phyloP scores from a whole-genome alignment of 345 rosid genomes.

The Sapria himalayana region DNA sequence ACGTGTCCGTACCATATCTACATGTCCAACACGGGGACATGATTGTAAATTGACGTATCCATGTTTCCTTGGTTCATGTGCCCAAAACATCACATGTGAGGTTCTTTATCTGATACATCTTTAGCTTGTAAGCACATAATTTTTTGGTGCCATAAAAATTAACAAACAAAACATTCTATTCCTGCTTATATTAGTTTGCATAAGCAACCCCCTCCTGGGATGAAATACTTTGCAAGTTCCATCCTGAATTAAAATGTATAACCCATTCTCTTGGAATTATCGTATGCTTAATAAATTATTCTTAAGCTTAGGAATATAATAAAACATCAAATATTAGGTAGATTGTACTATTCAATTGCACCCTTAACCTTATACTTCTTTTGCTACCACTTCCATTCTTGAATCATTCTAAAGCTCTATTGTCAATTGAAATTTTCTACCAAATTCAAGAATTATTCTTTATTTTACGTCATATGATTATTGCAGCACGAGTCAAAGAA shows the following conservation, averaged over 20 bases:
- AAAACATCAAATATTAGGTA: constrained; percentile 3
- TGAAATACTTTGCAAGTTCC: background rate
- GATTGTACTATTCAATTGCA: background rate
- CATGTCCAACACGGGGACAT: too few relatives aligned
- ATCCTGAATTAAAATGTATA: background rate
- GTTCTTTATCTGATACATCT: background rate
- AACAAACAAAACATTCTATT: constrained; percentile 4
- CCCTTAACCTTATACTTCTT: background rate
- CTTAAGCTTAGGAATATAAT: constrained; percentile 2
- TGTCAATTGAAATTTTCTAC: background rate
- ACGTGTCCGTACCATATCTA: too few relatives aligned
- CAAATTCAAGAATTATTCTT: background rate
- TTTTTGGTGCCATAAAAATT: too few relatives aligned
- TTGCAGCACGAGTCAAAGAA: constrained; percentile 1
- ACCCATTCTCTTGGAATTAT: background rate
- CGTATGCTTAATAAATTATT: constrained; percentile 1
- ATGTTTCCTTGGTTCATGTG: constrained; percentile 6
- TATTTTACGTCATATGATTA: constrained; percentile 4
- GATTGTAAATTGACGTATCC: too few relatives aligned
- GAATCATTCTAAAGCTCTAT: background rate
- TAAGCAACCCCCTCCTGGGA: background rate
- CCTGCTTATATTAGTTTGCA: background rate
- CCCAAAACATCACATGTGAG: constrained; percentile 5
- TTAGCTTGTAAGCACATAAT: background rate
- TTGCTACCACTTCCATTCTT: background rate